Conservation (phyloP, 371 early-diverging fungal species). For the Entomophthora muscae region DNA sequence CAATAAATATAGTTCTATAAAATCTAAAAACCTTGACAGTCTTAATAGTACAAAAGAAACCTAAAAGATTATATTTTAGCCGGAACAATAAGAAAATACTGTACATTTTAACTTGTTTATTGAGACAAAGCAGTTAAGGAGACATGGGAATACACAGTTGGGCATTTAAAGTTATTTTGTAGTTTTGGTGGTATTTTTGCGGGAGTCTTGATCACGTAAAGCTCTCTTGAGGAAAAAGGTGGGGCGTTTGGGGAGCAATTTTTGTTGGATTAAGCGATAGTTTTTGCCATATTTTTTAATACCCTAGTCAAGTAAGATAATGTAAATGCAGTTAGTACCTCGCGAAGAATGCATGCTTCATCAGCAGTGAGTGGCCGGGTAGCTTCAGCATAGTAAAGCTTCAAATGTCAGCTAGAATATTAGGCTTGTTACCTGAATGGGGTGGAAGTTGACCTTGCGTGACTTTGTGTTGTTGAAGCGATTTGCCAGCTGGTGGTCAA, state of each 20-base stretch:
- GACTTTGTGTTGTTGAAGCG: slow-evolving; percentile 21
- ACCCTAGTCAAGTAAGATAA: slow-evolving; percentile 10
- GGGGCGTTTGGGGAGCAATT: slow-evolving; percentile 19
- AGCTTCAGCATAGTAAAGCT: slow-evolving; percentile 17
- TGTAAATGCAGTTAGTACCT: background rate
- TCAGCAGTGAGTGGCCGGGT: slow-evolving; percentile 21
- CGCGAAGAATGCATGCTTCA: slow-evolving; percentile 18
- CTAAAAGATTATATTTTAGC: no score
- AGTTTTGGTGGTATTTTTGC: background rate
- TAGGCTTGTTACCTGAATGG: slow-evolving; percentile 14
- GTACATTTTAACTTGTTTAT: no score
- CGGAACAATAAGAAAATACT: no score
- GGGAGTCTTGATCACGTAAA: slow-evolving; percentile 1
- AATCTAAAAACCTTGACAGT: no score
- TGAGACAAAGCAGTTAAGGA: no score
- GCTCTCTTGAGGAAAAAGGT: slow-evolving; percentile 17
- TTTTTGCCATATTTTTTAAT: slow-evolving; percentile 19
- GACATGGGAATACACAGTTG: no score
- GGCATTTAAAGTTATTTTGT: no score
- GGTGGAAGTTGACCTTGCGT: slow-evolving; percentile 15
- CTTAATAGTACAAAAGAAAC: no score
- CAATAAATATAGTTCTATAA: no score
- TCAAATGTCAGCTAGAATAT: background rate
- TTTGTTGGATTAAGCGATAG: slow-evolving; percentile 16
- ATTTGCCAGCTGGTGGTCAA: slow-evolving; percentile 19